Percentiles rank a stretch among this genome's conserved stretches.
Evolutionary conservation across 306 rosid species (phyloP).

Genomic region (Vachellia pachyceras): DNA sequence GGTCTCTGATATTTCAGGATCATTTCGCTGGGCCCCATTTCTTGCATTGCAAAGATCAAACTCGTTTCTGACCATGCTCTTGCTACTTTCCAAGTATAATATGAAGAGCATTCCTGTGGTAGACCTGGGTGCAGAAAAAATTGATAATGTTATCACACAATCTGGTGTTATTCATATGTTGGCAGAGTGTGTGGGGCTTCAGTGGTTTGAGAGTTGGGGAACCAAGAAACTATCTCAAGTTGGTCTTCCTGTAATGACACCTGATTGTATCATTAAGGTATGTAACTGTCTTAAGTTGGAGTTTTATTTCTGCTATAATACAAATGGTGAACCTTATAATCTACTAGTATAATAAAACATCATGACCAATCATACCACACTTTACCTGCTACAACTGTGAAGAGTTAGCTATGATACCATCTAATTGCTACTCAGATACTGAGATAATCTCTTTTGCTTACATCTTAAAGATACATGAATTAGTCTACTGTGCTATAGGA

Average conservation of each 20-base stretch:
- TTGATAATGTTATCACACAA: slow-evolving; percentile 79
- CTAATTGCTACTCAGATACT: neutral
- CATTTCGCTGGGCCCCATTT: slow-evolving; percentile 96
- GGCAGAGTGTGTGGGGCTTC: slow-evolving; percentile 91
- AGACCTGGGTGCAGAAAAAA: slow-evolving; percentile 75
- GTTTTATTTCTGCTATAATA: neutral
- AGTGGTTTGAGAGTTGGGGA: slow-evolving; percentile 97
- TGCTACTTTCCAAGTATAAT: slow-evolving; percentile 87
- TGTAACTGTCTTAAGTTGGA: slow-evolving; percentile 14
- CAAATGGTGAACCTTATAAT: neutral
- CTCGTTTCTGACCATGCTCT: slow-evolving; percentile 86
- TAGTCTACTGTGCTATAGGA: slow-evolving; percentile 7
- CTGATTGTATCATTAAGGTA: slow-evolving; percentile 69
- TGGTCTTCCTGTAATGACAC: slow-evolving; percentile 74
- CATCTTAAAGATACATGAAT: neutral
- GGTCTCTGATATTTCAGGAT: slow-evolving; percentile 89
- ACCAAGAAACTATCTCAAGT: slow-evolving; percentile 72
- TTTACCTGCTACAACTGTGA: neutral
- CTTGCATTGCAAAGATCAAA: slow-evolving; percentile 81
- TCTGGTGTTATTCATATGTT: slow-evolving; percentile 84
- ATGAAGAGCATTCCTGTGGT: slow-evolving; percentile 88
- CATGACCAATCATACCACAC: neutral
- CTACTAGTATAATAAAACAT: neutral
- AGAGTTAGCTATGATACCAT: neutral
- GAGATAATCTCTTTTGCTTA: neutral